phyloP scores from a whole-genome alignment of 352 stramenopile species.

The Phytopythium mirpurense region DNA sequence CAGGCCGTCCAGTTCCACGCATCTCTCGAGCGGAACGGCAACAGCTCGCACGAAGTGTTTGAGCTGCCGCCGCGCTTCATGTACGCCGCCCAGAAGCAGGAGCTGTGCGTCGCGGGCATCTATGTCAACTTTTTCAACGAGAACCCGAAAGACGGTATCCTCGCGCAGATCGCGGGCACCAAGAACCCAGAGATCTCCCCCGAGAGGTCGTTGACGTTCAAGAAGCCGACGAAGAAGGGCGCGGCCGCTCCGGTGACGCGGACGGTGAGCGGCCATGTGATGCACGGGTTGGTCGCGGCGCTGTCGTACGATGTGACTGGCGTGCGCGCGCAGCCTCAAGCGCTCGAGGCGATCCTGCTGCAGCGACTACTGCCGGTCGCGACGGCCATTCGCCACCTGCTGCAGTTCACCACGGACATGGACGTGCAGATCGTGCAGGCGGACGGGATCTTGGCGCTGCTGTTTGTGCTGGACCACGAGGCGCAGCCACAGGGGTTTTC shows the following conservation, averaged over 20 bases:
- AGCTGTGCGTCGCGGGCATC: conserved; percentile 80
- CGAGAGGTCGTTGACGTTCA: conserved; percentile 2
- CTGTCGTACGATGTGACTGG: conserved; percentile 69
- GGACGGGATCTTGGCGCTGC: conserved; percentile 61
- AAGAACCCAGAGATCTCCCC: conserved; percentile 22
- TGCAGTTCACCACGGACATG: conserved; percentile 83
- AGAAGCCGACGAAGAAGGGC: conserved; percentile 32
- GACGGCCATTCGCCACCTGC: conserved; percentile 72
- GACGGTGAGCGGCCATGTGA: conserved; percentile 60
- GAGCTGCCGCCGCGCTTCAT: conserved; percentile 70
- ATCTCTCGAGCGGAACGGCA: conserved; percentile 41
- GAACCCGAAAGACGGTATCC: conserved; percentile 66
- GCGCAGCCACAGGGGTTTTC: conserved; percentile 77
- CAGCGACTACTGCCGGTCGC: conserved; percentile 71
- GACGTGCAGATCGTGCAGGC: conserved; percentile 76
- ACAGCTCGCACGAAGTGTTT: conserved; percentile 68
- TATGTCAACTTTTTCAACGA: conserved; percentile 90
- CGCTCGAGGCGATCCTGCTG: conserved; percentile 61
- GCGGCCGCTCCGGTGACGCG: conserved; percentile 32
- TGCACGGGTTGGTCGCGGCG: conserved; percentile 63
- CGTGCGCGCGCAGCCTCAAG: conserved; percentile 61
- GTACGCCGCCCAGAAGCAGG: conserved; percentile 78
- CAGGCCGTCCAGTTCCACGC: conserved; percentile 71
- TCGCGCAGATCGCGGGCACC: conserved; percentile 71
- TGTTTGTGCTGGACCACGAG: conserved; percentile 80